Base-by-base conservation (phyloP, 2,329 filamentous ascomycete species). In the Paraphoma sp. region DNA sequence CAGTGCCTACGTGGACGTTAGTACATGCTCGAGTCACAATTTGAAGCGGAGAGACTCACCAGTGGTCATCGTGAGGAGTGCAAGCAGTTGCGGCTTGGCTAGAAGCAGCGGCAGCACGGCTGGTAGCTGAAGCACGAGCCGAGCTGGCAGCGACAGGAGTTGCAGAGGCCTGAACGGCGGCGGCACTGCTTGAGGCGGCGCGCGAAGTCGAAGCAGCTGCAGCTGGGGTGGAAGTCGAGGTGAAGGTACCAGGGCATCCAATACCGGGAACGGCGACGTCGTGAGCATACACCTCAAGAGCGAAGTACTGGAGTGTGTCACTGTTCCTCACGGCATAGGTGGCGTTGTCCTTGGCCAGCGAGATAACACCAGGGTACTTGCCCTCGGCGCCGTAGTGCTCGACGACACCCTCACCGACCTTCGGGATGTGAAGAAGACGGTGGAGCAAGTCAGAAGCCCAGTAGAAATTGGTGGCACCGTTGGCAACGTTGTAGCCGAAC, bases 401-500 rank as follows among this genome's bases (percentile, higher is more conserved):
- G 38, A 90, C 82, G 43, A 81, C 72, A 6, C 76, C 81, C 69
- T 89, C 86, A 49, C 84, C 85, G 62, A 91, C 81, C 29, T 77
- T 76, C 4, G 86, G 83, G 8, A 89, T 77, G 73, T 91, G 88
- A 60, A 86, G 84, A 4, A 90, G 75, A 23, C 89, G 86, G 74
- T 91, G 89, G 49, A 91, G 76, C 28, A 91, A 80, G 60, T 91
- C 89, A 1, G 83, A 83, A 0, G 85, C 88, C 81, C 86, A 91
- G 80, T 84, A 90, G 40, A 82, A 82, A 72, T 87, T 87, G 14
- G 85, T 82, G 28, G 81, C 75, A 4, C 80, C 82, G 11, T 76
- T 76, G 6, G 86, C 80, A 7, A 91, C 84, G 7, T 82, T 86
- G 75, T 89, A 90, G 48, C 88, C 88, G 16, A 83, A 77, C 28